Evolutionary conservation across 2,329 filamentous ascomycete genomes (phyloP).

Genomic region (Exserohilum rostratum): DNA sequence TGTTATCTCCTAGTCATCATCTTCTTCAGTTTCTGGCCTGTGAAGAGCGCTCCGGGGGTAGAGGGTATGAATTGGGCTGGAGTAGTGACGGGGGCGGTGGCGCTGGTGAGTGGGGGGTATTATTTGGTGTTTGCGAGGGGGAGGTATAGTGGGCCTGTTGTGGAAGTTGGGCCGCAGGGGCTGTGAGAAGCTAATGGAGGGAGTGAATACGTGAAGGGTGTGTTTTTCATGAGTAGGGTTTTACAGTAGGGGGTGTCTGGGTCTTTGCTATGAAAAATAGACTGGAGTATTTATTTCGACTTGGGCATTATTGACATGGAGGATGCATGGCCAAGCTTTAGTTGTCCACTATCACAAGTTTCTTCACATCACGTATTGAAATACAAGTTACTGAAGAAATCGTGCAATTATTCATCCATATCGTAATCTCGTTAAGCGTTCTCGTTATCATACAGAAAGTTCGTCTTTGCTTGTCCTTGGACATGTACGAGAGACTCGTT

Average conservation of each 20-base stretch:
- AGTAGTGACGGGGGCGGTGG: slow-evolving; percentile 39
- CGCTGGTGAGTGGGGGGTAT: slow-evolving; percentile 39
- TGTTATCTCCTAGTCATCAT: slow-evolving; percentile 42
- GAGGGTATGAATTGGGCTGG: slow-evolving; percentile 44
- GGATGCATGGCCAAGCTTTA: too few relatives aligned
- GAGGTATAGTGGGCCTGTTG: slow-evolving; percentile 42
- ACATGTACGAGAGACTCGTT: not conserved
- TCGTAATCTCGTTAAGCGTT: slow-evolving; percentile 1
- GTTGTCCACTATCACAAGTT: too few relatives aligned
- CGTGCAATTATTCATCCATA: not conserved
- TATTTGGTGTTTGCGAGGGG: slow-evolving; percentile 39
- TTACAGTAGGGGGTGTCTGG: too few relatives aligned
- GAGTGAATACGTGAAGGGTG: not conserved
- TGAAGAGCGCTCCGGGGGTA: slow-evolving; percentile 19
- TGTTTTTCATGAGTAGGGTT: too few relatives aligned
- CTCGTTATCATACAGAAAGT: slow-evolving; percentile 8
- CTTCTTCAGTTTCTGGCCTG: slow-evolving; percentile 48
- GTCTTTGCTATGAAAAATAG: too few relatives aligned
- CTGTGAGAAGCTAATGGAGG: slow-evolving; percentile 14
- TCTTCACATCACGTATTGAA: too few relatives aligned
- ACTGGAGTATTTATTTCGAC: too few relatives aligned
- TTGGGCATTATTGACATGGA: too few relatives aligned
- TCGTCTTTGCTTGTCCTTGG: not conserved
- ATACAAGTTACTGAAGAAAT: too few relatives aligned
- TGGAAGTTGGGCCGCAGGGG: slow-evolving; percentile 37